These are phyloP conservation scores for Dimargaris verticillata DNA, from an alignment of 192 early-diverging fungal species.

Conservation along the genomic window DNA sequence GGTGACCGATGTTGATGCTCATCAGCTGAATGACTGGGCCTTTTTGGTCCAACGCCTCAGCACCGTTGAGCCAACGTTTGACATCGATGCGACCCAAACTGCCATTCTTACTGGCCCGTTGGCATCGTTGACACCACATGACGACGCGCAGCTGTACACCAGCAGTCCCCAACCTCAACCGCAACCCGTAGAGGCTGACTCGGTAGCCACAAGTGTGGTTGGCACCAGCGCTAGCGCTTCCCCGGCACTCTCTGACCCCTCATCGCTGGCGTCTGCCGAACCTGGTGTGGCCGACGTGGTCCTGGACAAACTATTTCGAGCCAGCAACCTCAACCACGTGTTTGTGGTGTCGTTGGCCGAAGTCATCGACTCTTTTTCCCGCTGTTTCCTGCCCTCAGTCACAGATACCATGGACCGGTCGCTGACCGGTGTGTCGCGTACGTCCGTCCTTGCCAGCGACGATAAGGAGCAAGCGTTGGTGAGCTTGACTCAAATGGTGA, in stretches of 20 bases:
- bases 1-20: neutral
- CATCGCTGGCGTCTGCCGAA: too few relatives aligned
- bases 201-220: too few relatives aligned
- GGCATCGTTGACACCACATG: too few relatives aligned
- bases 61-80: too few relatives aligned
- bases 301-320: neutral
- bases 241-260: too few relatives aligned
- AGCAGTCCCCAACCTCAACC: neutral
- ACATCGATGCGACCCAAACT: neutral
- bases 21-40: neutral
- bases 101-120: neutral
- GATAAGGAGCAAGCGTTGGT: neutral
- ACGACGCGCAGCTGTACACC: too few relatives aligned
- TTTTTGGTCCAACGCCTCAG: too few relatives aligned
- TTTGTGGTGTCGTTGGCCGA: neutral
- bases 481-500: neutral
- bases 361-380: slow-evolving; percentile 3
- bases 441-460: neutral
- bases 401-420: neutral
- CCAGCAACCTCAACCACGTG: neutral
- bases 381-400: neutral
- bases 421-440: neutral
- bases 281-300: neutral
- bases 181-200: too few relatives aligned
- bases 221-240: neutral